Conservation (phyloP, 352 stramenopile species). For the Blastocystis sp. region DNA sequence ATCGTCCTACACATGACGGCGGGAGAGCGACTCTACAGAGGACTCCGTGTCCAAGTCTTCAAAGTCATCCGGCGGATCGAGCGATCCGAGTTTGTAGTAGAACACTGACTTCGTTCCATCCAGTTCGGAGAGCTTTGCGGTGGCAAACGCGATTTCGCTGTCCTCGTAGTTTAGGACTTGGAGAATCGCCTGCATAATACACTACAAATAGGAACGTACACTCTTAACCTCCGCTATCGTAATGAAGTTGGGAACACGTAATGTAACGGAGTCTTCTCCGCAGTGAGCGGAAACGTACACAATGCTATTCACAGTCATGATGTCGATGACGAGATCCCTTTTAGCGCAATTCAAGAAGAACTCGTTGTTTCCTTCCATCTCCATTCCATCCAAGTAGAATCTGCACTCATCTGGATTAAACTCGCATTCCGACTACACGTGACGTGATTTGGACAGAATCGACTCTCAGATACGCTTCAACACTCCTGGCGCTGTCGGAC, state of each 20-base stretch:
- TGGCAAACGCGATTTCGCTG: background rate
- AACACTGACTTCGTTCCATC: slow-evolving; percentile 47
- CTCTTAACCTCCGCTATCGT: slow-evolving; percentile 22
- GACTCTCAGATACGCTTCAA: slow-evolving; percentile 24
- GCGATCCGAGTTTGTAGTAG: slow-evolving; percentile 52
- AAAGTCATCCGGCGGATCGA: slow-evolving; percentile 5
- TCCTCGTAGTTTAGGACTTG: background rate
- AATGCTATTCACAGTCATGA: slow-evolving; percentile 40
- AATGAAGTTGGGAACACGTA: slow-evolving; percentile 37
- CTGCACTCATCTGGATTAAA: background rate
- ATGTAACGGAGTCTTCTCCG: background rate
- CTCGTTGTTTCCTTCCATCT: background rate
- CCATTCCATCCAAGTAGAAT: slow-evolving; percentile 18
- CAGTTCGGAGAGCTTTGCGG: background rate
- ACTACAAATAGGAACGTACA: background rate
- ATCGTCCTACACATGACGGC: background rate
- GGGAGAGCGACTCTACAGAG: background rate
- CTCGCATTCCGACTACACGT: slow-evolving; percentile 28
- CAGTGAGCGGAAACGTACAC: slow-evolving; percentile 42
- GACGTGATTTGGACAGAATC: no score
- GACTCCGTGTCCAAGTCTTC: background rate
- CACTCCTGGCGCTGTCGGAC: background rate
- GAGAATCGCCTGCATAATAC: background rate
- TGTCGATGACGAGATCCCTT: slow-evolving; percentile 41
- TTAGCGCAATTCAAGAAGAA: background rate